Evolutionary conservation across 495 filamentous ascomycete genomes (phyloP), one percentile per base, ranked within the genome.

Genomic region (Aspergillus mulundensis): DNA sequence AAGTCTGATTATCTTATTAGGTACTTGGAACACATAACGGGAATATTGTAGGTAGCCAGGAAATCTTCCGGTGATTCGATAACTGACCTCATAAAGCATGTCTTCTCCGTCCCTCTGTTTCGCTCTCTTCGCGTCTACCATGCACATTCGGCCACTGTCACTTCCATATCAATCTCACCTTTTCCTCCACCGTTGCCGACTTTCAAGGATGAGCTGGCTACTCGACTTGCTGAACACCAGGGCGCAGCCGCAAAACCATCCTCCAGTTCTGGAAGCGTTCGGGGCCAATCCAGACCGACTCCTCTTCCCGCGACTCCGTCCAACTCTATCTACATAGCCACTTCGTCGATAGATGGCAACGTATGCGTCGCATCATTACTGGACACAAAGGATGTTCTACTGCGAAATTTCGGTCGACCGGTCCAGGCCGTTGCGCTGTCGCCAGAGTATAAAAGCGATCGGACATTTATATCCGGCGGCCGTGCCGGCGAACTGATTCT

Each of bases 1-100:
- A n/a, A 52, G 41, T 42, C 65, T 72, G 56, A 71, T 20, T 23
- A n/a, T 5, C 14, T 62, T 38, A 61, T 25, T 71, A 95, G 90
- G 87, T 97, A 53, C 76, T 95, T 58, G 94, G 94, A 60, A 96
- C 95, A 4, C 94, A 98, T 70, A 97, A 96, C 73, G 94, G 94
- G 60, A 96, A 94, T 63, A 90, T 97, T 62, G 91, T 95, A 78
- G 82, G 88, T 77, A 39, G 32, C 51, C 25, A 50, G 46, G 21
- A 50, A 48, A 28, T 24, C 6, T n/a, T n/a, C 16, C 56, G 54
- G 38, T 52, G 16, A 20, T 11, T 23, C 41, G 23, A 54, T 16
- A 42, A 55, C 66, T 73, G 46, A 71, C 60, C 54, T 62, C 20
- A 46, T 8, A 47, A 59, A 95, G 91, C 88, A 97, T 78, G 86